Evolutionary conservation across 148 eudicot species (phyloP), one percentile per base, ranked within the genome.

Genomic region (Cornus suecica): DNA sequence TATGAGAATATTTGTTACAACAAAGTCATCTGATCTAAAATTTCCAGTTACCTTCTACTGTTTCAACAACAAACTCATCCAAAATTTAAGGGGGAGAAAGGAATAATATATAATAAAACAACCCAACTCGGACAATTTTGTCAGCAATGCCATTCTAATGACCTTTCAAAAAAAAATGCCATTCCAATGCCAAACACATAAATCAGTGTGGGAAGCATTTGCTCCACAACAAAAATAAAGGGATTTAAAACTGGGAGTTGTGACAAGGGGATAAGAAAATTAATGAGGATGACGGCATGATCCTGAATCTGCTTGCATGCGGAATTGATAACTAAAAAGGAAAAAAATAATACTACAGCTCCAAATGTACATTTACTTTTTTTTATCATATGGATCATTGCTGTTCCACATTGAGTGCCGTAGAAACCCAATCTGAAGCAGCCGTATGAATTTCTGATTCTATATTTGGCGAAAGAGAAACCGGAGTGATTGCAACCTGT

Each of bases 401-500:
- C 71, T 81, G 82, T 70, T 77, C 81, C 48, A 52, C 82, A 30
- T 84, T 65, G 45, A 87, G 69, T 22, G 81, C 84, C 74, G 86
- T 26, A 34, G 77, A 74, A 72, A 90, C 74, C 92, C 92, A 91
- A 34, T 88, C 86, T 65, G 88, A 80, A 28, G 86, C 89, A 23
- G 83, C 80, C 62, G 78, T 69, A 64, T 78, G 85, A 62, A 73
- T 63, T 10, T 88, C 88, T 3, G 82, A 41, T 45, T 78, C 89
- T 1, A 62, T 42, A 71, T 76, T 69, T 11, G 84, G 78, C 41
- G 86, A 76, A 28, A 85, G 74, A 70, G 84, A 85, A 20, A 86
- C 29, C 11, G 89, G 87, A 23, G 93, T 89, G 48, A 91, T 64
- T 66, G 93, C 84, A 69, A 91, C 84, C 97, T 91, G 87, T 79